Evolutionary conservation across 78 protist genomes (phyloP), one percentile per base, ranked within the genome.

Genomic region (Tieghemostelium lacteum): DNA sequence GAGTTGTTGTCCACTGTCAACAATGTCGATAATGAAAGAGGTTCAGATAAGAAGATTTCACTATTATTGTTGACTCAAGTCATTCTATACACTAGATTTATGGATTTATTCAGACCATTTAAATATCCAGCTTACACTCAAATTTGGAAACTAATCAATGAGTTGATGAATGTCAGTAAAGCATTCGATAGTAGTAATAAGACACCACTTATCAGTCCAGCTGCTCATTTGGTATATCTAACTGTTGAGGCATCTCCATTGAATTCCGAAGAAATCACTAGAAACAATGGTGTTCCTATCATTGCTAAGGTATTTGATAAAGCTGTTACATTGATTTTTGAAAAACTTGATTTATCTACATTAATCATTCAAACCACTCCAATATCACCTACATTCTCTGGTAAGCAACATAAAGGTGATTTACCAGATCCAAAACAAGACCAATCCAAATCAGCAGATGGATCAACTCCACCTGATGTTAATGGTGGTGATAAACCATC

Each of bases 101-200:
- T 70, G 52, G 93, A 78, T 6, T 76, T 22, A 12, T 73, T 96
- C 24, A 26, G 87, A 61, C 96, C 95, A 54, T 95, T 88, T 94
- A 93, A 94, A 76, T 96, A 96, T 70, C 94, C 98, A 20, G 97
- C 96, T 7, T 96, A 96, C 73, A 62, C 94, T 17, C 61, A 87
- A 88, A 87, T 95, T 26, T 42, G 94, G 55, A 20, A 39, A 50
- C 85, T 94, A 17, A 63, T 96, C 12, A 50, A 19, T 12, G 49
- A 45, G 19, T 93, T 92, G 34, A 62, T 49, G 14, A 49, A 24
- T 2, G 76, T 85, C 36, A 74, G 52, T 26, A 34, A 71, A 26
- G 78, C 95, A 24, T 86, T 94, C 69, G 72, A 20, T 28, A 40
- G 22, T 14, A 60, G 63, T 16, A 39, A 87, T 45, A 64, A 37